phyloP scores from a whole-genome alignment of 495 filamentous ascomycete genomes.

The Penicillium psychrofluorescens region DNA sequence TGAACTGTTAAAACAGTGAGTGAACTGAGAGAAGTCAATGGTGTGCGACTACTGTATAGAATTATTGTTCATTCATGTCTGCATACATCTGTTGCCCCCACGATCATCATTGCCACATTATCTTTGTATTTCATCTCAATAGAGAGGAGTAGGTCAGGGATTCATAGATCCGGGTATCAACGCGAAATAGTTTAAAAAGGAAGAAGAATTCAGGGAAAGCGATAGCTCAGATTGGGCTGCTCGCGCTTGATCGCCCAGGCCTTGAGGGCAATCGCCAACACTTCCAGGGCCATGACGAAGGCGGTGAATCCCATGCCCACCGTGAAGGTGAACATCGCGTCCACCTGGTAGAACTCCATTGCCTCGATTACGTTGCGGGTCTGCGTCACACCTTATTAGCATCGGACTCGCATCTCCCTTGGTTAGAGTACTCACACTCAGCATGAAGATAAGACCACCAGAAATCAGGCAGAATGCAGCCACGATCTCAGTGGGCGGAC shows the following conservation, averaged over 20 bases:
- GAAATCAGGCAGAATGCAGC: slow-evolving; percentile 79
- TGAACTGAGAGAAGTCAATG: no score
- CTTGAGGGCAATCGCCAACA: slow-evolving; percentile 75
- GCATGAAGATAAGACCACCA: slow-evolving; percentile 90
- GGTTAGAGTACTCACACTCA: slow-evolving; percentile 54
- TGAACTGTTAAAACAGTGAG: no score
- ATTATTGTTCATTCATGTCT: no score
- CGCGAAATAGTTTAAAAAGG: slow-evolving; percentile 2
- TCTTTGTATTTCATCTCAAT: no score
- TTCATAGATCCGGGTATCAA: slow-evolving; percentile 12
- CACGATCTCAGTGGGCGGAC: slow-evolving; percentile 87
- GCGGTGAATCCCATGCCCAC: slow-evolving; percentile 77
- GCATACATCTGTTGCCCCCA: no score
- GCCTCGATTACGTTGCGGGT: slow-evolving; percentile 38
- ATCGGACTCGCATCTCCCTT: not conserved
- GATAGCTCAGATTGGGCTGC: slow-evolving; percentile 19
- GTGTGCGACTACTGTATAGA: no score
- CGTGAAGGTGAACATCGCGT: slow-evolving; percentile 92
- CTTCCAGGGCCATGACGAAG: slow-evolving; percentile 79
- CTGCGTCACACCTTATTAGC: not conserved
- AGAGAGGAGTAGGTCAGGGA: no score
- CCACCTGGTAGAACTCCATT: slow-evolving; percentile 64
- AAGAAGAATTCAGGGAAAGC: slow-evolving; percentile 11
- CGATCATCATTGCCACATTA: no score
- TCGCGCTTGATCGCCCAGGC: slow-evolving; percentile 75